Evolutionary conservation across 441 rosid species (phyloP), one percentile per base, ranked within the genome.

Genomic region (Corymbia citriodora): DNA sequence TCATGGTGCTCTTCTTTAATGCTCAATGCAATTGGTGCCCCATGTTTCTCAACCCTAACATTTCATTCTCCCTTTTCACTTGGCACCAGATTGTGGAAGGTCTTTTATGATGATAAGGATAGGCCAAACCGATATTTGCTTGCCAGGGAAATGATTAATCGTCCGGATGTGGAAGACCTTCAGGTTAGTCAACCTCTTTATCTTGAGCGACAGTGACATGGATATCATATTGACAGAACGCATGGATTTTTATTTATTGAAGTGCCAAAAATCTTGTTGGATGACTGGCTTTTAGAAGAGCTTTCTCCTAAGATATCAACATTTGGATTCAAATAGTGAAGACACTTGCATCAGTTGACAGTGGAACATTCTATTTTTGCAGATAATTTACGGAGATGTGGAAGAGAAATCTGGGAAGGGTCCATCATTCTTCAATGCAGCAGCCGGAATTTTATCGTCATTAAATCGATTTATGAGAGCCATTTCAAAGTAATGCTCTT

Each of bases 151-250:
- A 94, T 95, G 90, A 92, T 96, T 29, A 92, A 95, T 87, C 97
- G 98, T 49, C 99, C 99, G 15, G 98, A 96, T 94, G 95, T 96
- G 4, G 99, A 97, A 92, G 99, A 98, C 33, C 95, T 97, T 48
- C 98, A 98, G 99, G 99, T 98, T 65, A 92, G 91, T 90, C 63
- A 19, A 86, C 36, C 40, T 86, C 49, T 86, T 29, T 29, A 52
- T 86, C 59, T 54, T 4, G 10, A 74, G 52, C 21, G 85, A 40
- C 2, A 0, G 3, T 1, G 10, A 74, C n/a, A 11, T 40, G 18
- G 23, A 74, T 1, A 40, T 74, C 50, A 74, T 50, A 40, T 40
- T 74, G 29, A 40, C 50, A 40, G 4, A 3, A 40, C 1, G 16
- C 29, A 2, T 19, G 21, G 49, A 40, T 74, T 40, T 74, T 40